These are phyloP conservation scores for Neostapfia colusana DNA, from an alignment of 176 grass and related monocot genomes.

Conservation along the genomic window DNA sequence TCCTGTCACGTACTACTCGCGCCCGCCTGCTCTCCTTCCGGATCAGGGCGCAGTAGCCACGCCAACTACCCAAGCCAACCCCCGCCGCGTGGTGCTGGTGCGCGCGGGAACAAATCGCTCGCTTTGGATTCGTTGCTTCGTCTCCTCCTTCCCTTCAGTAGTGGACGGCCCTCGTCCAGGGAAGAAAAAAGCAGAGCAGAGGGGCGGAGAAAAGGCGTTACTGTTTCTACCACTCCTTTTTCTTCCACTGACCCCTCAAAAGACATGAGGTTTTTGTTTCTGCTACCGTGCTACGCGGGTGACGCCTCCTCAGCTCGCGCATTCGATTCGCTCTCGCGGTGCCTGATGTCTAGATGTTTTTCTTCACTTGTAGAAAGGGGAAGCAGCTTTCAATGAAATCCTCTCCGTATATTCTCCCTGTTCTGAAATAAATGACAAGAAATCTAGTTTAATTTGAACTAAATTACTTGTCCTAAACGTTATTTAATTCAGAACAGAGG, in stretches of 20 bases:
- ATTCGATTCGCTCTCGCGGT: constrained; percentile 10
- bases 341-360: background rate
- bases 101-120: constrained; percentile 3
- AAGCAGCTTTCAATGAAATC: background rate
- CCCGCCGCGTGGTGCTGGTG: no score
- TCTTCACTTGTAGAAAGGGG: background rate
- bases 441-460: no score
- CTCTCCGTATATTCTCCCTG: background rate
- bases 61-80: no score
- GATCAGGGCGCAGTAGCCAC: no score
- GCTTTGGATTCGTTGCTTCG: background rate
- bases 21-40: background rate
- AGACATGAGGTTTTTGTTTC: background rate
- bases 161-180: no score
- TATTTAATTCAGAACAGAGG: no score
- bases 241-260: background rate
- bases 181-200: background rate
- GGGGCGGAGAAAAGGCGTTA: background rate
- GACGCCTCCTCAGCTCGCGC: constrained; percentile 7
- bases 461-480: no score
- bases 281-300: background rate
- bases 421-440: no score
- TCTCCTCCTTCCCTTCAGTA: no score
- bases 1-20: constrained; percentile 4
- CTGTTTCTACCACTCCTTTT: constrained; percentile 35